Conservation (phyloP, 2,329 filamentous ascomycete species). For the Fusarium annulatum region DNA sequence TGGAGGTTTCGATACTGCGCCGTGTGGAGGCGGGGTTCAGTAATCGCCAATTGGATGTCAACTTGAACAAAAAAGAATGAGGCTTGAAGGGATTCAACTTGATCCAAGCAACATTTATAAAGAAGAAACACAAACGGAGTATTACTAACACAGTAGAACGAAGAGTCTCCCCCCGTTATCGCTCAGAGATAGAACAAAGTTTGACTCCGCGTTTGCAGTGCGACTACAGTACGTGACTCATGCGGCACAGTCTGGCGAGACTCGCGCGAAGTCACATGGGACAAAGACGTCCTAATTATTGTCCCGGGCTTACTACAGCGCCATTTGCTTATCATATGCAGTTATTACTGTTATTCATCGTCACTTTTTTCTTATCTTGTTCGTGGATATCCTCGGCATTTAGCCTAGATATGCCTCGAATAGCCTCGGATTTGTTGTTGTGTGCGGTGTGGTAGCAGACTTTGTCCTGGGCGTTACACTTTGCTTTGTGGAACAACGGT, state of each 20-base stretch:
- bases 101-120: conserved; percentile 5
- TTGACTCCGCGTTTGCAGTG: conserved; percentile 15
- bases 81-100: not conserved
- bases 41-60: conserved; percentile 16
- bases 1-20: conserved; percentile 1
- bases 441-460: not conserved
- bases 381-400: not conserved
- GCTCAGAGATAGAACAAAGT: conserved; percentile 1
- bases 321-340: conserved; percentile 1
- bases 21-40: conserved; percentile 21
- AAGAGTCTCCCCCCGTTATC: conserved; percentile 23
- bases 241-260: conserved; percentile 40
- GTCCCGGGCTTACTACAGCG: conserved; percentile 17
- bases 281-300: conserved; percentile 1
- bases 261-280: conserved; percentile 48
- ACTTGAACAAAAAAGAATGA: conserved; percentile 9
- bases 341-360: not conserved
- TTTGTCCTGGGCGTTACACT: not conserved
- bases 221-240: conserved; percentile 42
- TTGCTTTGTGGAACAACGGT: not conserved
- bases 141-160: not conserved
- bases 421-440: not conserved
- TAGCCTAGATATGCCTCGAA: not conserved
- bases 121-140: not conserved
- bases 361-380: not conserved